These are phyloP conservation scores for Eucalyptus leucophloia DNA, from an alignment of 345 rosid species.

Conservation along the genomic window DNA sequence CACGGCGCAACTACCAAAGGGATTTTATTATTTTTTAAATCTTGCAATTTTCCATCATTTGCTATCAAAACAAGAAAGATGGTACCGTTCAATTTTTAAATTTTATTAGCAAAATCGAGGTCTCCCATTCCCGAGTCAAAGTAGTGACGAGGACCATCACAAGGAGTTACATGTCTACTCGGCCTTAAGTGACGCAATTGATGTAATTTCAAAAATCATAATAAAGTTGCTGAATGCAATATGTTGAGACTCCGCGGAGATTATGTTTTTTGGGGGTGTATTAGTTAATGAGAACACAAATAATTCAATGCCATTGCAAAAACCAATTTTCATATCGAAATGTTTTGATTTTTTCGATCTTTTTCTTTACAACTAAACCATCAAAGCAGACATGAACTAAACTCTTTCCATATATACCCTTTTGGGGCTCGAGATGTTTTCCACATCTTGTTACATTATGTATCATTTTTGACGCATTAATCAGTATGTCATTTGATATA, in stretches of 20 bases:
- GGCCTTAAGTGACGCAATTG: neutral
- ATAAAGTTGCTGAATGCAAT: neutral
- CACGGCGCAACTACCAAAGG: neutral
- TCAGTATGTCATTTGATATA: neutral
- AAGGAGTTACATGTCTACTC: neutral
- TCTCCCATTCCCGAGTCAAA: neutral
- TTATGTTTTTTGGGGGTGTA: neutral
- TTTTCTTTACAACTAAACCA: neutral
- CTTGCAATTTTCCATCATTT: neutral
- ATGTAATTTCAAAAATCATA: neutral
- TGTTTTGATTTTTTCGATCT: neutral
- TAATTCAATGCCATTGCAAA: neutral
- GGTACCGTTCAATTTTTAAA: neutral
- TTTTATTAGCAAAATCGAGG: neutral
- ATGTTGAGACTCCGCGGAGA: neutral
- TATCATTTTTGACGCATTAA: fast-evolving
- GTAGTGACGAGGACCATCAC: neutral
- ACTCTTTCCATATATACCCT: neutral
- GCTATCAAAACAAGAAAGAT: neutral
- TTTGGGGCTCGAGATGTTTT: neutral
- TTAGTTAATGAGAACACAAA: neutral
- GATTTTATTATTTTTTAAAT: neutral
- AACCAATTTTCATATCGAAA: neutral
- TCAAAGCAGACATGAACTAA: fast-evolving
- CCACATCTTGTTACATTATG: fast-evolving